Conservation (phyloP, 352 stramenopile genomes). For the Phytophthora pisi region DNA sequence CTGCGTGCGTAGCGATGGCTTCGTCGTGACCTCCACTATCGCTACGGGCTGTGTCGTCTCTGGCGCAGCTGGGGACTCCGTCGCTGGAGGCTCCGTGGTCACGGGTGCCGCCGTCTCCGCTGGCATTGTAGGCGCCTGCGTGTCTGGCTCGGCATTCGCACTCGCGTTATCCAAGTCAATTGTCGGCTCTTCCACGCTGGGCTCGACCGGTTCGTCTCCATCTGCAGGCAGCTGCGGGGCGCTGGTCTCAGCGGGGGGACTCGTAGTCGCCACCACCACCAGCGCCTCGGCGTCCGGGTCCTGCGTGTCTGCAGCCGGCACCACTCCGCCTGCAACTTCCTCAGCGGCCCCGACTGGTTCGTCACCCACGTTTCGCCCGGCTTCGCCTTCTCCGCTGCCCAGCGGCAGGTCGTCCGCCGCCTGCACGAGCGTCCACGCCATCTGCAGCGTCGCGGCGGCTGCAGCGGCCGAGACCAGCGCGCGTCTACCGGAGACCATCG, state of each 20-base stretch:
- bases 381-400: slow-evolving; percentile 7
- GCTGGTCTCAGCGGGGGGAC: background rate
- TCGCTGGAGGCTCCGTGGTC: slow-evolving; percentile 4
- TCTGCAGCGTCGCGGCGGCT: background rate
- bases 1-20: slow-evolving; percentile 43
- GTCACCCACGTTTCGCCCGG: slow-evolving; percentile 6
- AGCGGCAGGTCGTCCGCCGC: background rate
- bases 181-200: slow-evolving; percentile 2
- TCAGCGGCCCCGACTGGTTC: slow-evolving; percentile 15
- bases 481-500: slow-evolving; percentile 6
- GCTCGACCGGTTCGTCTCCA: background rate
- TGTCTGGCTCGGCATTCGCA: slow-evolving; percentile 12
- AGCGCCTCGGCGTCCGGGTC: slow-evolving; percentile 9
- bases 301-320: background rate
- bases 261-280: slow-evolving; percentile 10
- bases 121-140: slow-evolving; percentile 2
- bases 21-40: slow-evolving; percentile 25
- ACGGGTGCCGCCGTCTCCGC: too few relatives aligned
- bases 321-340: slow-evolving; percentile 15
- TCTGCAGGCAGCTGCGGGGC: background rate
- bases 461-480: background rate
- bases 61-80: slow-evolving; percentile 4
- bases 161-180: slow-evolving; percentile 9
- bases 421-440: slow-evolving; percentile 14
- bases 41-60: background rate